phyloP scores from a whole-genome alignment of 805 yeast species.

The Candida insectalens region DNA sequence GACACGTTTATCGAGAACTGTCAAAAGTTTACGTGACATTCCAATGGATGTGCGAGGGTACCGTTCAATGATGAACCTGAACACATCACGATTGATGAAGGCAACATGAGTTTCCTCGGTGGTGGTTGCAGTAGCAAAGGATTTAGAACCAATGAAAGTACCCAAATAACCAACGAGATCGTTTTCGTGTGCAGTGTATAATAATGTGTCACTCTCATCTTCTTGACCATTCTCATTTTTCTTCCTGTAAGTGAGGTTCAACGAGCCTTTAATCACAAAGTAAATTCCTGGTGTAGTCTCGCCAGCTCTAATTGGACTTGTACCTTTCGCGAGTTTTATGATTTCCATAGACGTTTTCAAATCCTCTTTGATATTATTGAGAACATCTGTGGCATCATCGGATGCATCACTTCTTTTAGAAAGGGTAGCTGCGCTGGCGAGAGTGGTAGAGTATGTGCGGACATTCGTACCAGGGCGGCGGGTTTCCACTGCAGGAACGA shows the following conservation, averaged over 20 bases:
- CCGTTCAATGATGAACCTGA: slow-evolving; percentile 62
- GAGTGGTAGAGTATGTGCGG: slow-evolving; percentile 18
- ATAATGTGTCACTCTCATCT: slow-evolving; percentile 22
- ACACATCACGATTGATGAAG: slow-evolving; percentile 49
- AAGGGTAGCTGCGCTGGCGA: slow-evolving; percentile 4
- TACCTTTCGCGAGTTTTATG: slow-evolving; percentile 39
- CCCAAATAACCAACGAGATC: slow-evolving; percentile 86
- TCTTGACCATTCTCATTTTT: slow-evolving; percentile 11
- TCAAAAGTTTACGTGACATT: slow-evolving; percentile 63
- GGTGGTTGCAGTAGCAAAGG: slow-evolving; percentile 65
- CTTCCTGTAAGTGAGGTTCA: slow-evolving; percentile 51
- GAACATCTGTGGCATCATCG: slow-evolving; percentile 24
- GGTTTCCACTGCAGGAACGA: slow-evolving; percentile 1
- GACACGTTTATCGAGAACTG: slow-evolving; percentile 56
- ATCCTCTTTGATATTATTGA: slow-evolving; percentile 42
- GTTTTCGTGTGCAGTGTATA: slow-evolving; percentile 61
- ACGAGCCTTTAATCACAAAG: slow-evolving; percentile 69
- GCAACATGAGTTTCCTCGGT: slow-evolving; percentile 59
- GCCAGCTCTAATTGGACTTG: slow-evolving; percentile 53
- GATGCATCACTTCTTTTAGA: slow-evolving; percentile 2
- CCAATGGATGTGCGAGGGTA: slow-evolving; percentile 69
- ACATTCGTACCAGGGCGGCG: slow-evolving; percentile 5
- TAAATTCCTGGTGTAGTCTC: slow-evolving; percentile 64
- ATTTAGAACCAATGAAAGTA: slow-evolving; percentile 66
- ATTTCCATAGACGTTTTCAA: slow-evolving; percentile 54